Base-by-base conservation (phyloP, 306 rosid species). In the Quillaja saponaria region DNA sequence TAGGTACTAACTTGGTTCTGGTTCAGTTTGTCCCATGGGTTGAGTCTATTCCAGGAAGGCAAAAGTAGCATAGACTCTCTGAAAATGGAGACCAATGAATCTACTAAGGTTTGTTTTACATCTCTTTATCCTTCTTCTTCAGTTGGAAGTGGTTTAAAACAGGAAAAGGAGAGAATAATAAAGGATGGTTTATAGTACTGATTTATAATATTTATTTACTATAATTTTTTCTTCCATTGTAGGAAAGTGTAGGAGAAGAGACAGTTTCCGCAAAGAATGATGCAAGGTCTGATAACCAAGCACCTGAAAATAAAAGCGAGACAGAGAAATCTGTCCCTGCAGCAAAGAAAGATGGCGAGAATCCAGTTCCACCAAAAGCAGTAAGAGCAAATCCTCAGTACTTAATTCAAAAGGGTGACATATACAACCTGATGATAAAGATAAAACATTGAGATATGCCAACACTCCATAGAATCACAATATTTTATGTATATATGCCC, bases 21-120 rank as follows among this genome's bases (percentile, higher is more conserved):
- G 65, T 66, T 60, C 94, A 92, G 98, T 77, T 82, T 92, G 78
- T 82, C 96, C 63, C 94, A 76, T 45, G 98, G 94, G 49, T 78
- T 92, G 87, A 82, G 87, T 66, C 61, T 88, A 46, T 86, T 92
- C 77, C 87, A 84, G 69, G 96, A 84, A 71, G 95, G 84, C 52
- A 76, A 67, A 71, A 68, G 73, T 54, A 79, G 79, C 28, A 88
- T 80, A 71, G 88, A 66, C 54, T 74, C 75, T 72, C 69, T 81
- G 52, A 92, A 84, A 76, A 33, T 74, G 65, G 91, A 80, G 65
- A 78, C 79, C 16, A 88, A 81, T 69, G 98, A 86, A 53, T 77
- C 89, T 45, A 73, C 76, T 13, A 86, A 86, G 96, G 98, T 91
- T 67, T 57, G 46, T 67, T 57, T 50, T 58, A 4, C 38, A 31